These are phyloP conservation scores for Kwoniella dejecticola DNA, from an alignment of 768 basidiomycete species.

Conservation along the genomic window DNA sequence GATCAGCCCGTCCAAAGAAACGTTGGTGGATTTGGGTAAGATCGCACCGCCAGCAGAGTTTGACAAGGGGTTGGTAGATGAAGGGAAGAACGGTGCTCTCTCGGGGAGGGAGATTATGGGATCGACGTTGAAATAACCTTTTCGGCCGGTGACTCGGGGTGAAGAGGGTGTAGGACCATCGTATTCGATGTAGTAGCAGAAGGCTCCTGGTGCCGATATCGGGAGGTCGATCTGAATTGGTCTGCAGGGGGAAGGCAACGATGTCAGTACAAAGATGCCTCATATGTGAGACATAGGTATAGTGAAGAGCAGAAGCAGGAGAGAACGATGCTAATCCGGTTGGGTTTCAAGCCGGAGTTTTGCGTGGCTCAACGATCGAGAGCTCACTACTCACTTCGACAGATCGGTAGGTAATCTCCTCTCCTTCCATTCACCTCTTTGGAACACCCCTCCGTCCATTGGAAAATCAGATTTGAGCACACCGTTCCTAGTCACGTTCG, in stretches of 20 bases:
- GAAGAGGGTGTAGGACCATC: constrained; percentile 37
- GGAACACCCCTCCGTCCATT: constrained; percentile 83
- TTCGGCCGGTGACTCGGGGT: constrained; percentile 72
- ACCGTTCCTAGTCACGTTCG: constrained; percentile 84
- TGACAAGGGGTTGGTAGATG: constrained; percentile 24
- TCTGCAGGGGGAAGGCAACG: constrained; percentile 58
- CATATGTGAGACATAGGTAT: too few relatives aligned
- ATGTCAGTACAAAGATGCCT: constrained; percentile 6
- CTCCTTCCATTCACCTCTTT: constrained; percentile 71
- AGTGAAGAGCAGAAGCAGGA: too few relatives aligned
- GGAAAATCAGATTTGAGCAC: constrained; percentile 97
- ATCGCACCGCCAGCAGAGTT: constrained; percentile 51
- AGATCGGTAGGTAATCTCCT: constrained; percentile 58
- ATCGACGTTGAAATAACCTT: constrained; percentile 96
- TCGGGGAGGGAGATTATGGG: constrained; percentile 76
- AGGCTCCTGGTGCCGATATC: constrained; percentile 94
- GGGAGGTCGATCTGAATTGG: constrained; percentile 92
- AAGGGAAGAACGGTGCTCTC: constrained; percentile 72
- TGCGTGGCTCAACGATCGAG: too few relatives aligned
- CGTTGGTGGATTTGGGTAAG: constrained; percentile 61
- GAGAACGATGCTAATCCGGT: not conserved
- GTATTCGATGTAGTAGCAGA: constrained; percentile 93
- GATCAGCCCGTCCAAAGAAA: constrained; percentile 84
- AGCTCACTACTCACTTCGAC: constrained; percentile 61
- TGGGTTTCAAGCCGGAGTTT: too few relatives aligned